Percentiles rank a stretch among this genome's conserved stretches.
These are phyloP conservation scores for Termitomyces sp. DNA, from an alignment of 1,284 basidiomycete species.

Conservation along the genomic window DNA sequence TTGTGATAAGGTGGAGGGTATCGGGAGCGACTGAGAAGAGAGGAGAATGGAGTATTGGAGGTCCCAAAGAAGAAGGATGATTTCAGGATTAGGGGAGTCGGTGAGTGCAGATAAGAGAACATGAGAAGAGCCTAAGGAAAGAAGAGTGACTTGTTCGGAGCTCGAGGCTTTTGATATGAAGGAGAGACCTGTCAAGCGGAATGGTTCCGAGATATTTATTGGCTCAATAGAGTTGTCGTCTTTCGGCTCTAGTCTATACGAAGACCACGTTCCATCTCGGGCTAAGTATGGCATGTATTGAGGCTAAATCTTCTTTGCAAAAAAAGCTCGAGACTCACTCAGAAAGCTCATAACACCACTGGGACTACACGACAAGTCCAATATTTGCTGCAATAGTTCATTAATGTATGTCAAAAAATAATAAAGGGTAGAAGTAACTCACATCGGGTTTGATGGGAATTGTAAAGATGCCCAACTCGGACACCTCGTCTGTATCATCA, in stretches of 20 bases:
- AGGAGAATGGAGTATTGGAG: slow-evolving; percentile 65
- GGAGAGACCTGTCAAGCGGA: slow-evolving; percentile 34
- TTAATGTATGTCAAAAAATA: neutral
- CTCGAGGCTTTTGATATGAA: slow-evolving; percentile 24
- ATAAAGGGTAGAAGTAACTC: slow-evolving; percentile 6
- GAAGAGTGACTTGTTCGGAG: slow-evolving; percentile 33
- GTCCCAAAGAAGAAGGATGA: slow-evolving; percentile 69
- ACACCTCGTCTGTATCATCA: slow-evolving; percentile 19
- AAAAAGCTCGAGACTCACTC: slow-evolving; percentile 29
- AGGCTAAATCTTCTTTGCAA: neutral
- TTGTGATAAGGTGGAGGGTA: slow-evolving; percentile 44
- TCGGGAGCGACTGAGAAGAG: slow-evolving; percentile 44
- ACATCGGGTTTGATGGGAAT: slow-evolving; percentile 23
- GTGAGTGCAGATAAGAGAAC: slow-evolving; percentile 53
- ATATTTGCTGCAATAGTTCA: slow-evolving; percentile 21
- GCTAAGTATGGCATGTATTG: slow-evolving; percentile 24
- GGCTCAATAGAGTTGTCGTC: slow-evolving; percentile 23
- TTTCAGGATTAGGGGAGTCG: slow-evolving; percentile 35
- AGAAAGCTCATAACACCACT: slow-evolving; percentile 47
- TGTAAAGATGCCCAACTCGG: slow-evolving; percentile 20
- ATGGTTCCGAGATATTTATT: slow-evolving; percentile 29
- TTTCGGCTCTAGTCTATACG: slow-evolving; percentile 33
- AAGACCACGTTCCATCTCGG: slow-evolving; percentile 40
- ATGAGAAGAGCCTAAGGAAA: slow-evolving; percentile 58
- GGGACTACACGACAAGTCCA: slow-evolving; percentile 37